Percentiles rank a stretch among this genome's conserved stretches.
Evolutionary conservation across 257 asterid genomes (phyloP).

Genomic region (Scutellaria barbata): DNA sequence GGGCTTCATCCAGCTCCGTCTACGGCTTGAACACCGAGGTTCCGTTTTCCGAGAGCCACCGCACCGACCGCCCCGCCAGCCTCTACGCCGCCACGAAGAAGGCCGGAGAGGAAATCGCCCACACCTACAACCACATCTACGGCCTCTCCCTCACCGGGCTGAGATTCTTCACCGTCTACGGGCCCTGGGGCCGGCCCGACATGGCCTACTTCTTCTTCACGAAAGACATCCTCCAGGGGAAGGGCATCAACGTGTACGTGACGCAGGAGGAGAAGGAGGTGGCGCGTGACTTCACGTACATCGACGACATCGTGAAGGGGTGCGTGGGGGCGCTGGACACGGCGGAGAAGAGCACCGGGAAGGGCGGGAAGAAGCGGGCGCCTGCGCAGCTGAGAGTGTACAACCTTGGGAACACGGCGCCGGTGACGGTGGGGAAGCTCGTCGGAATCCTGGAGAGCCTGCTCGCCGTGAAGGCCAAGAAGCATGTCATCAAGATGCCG

Average conservation of each 20-base stretch:
- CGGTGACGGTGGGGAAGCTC: slow-evolving; percentile 88
- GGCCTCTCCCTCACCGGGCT: slow-evolving; percentile 86
- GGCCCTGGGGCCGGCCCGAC: slow-evolving; percentile 98
- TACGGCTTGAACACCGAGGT: slow-evolving; percentile 77
- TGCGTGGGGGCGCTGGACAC: slow-evolving; percentile 93
- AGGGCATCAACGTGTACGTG: slow-evolving; percentile 68
- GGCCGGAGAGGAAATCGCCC: slow-evolving; percentile 96
- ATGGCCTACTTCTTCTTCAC: slow-evolving; percentile 98
- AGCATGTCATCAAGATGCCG: slow-evolving; percentile 80
- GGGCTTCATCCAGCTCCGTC: slow-evolving; percentile 94
- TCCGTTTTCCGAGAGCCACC: slow-evolving; percentile 73
- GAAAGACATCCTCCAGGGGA: slow-evolving; percentile 72
- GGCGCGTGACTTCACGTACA: slow-evolving; percentile 99
- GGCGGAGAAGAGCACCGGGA: slow-evolving; percentile 97
- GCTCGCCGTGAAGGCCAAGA: slow-evolving; percentile 68
- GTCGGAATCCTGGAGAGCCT: slow-evolving; percentile 76
- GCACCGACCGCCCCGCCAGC: slow-evolving; percentile 91
- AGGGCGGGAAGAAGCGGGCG: slow-evolving; percentile 80
- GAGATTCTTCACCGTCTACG: slow-evolving; percentile 89
- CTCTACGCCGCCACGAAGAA: slow-evolving; percentile 94
- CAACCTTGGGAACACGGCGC: slow-evolving; percentile 87
- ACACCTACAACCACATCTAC: slow-evolving; percentile 82
- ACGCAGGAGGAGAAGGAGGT: slow-evolving; percentile 80
- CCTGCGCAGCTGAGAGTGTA: slow-evolving; percentile 93
- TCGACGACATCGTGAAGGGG: slow-evolving; percentile 85